Conservation (phyloP, 2,329 filamentous ascomycete genomes). For the Cladophialophora exuberans region DNA sequence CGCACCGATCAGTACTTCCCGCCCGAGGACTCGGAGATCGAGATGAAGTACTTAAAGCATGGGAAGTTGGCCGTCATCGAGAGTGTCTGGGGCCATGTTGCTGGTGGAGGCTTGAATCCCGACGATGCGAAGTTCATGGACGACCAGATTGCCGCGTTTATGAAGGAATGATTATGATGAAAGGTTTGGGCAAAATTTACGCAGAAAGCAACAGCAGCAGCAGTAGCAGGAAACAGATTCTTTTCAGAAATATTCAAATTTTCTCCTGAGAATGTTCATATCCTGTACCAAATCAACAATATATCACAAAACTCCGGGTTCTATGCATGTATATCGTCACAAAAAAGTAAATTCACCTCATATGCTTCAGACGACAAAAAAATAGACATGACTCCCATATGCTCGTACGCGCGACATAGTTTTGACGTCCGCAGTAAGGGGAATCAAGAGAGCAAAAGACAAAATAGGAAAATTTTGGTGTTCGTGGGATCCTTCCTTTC, state of each 20-base stretch:
- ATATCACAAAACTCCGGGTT: neutral
- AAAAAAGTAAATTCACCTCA: neutral
- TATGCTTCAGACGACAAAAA: neutral
- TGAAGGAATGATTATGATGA: constrained; percentile 18
- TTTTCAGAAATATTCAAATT: too few relatives aligned
- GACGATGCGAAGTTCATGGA: constrained; percentile 38
- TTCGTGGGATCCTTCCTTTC: too few relatives aligned
- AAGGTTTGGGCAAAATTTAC: too few relatives aligned
- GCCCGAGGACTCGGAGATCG: constrained; percentile 37
- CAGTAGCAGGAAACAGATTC: too few relatives aligned
- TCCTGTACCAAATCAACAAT: neutral
- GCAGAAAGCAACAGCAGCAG: too few relatives aligned
- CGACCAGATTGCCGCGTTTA: constrained; percentile 31
- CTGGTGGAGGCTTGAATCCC: constrained; percentile 36
- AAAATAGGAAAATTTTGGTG: too few relatives aligned
- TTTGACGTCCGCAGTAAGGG: neutral
- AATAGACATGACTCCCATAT: too few relatives aligned
- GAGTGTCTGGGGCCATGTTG: constrained; percentile 39
- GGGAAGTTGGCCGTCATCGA: constrained; percentile 37
- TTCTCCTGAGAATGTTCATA: neutral
- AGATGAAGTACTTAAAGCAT: constrained; percentile 28
- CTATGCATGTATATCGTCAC: neutral
- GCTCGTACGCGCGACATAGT: neutral
- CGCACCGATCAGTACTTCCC: constrained; percentile 44
- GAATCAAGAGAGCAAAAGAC: neutral